Base-by-base conservation (phyloP, 2,329 filamentous ascomycete genomes). In the Tolypocladium album region DNA sequence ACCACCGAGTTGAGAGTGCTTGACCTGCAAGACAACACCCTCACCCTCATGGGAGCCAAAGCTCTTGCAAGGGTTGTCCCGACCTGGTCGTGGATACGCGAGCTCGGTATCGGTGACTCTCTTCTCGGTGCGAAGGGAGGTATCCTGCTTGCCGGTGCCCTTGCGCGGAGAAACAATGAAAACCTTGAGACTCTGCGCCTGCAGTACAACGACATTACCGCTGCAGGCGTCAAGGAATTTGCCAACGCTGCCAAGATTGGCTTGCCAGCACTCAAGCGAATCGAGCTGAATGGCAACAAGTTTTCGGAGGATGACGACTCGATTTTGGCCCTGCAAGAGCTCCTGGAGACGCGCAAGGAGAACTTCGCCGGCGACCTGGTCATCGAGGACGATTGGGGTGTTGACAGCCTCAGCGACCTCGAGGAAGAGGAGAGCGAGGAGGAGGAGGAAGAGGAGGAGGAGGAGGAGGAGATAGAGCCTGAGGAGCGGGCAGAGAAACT, bases 11-110 rank as follows among this genome's bases (percentile, higher is more conserved):
- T 99, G 59, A 80, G 87, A 71, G 83, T 92, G 17, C 78, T 99
- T 58, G 94, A 99, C 77, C 79, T 99, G 63, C 93, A 99, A 74
- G 94, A 99, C 77, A 99, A 99, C 77, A 97, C 94, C 0, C 97
- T 97, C 73, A 97, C 93, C 12, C 74, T 88, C 45, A 80, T 82
- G 63, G 94, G 92, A 31, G 90, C 90, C 38, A 87, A 81, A 67
- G 90, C 91, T 13, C 81, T 99, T 58, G 87, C 90, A 45, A 83
- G 82, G 65, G 90, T 91, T 7, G 81, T 93, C 27, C 80, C 83
- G 1, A 82, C 81, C 61, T 99, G 93, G 93, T 74, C 82, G 0
- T 78, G 84, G 45, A 79, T 99, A 56, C 81, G 84, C 65, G 94
- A 97, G 74, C 82, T 99, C 17, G 92, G 90, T 45, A 84, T 97